Evolutionary conservation across 805 yeast species (phyloP).

Genomic region (Limtongia smithiae): DNA sequence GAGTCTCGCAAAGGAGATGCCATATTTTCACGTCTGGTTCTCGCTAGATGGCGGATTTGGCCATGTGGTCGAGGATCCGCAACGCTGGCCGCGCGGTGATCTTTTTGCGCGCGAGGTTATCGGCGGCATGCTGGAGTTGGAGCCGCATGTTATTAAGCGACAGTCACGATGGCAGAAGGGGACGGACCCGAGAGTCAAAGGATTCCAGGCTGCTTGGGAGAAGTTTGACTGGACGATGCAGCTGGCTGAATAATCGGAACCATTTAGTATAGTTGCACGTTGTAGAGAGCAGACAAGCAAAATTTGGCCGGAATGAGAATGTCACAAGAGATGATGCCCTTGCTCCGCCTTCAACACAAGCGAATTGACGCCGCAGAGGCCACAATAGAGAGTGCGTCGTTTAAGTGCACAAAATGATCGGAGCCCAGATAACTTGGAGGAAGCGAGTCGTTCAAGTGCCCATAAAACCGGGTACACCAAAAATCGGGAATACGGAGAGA

Average conservation of each 20-base stretch:
- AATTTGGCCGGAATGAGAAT: too few relatives aligned
- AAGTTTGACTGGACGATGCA: slow-evolving; percentile 38
- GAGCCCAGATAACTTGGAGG: too few relatives aligned
- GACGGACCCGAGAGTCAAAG: slow-evolving; percentile 35
- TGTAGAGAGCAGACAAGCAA: neutral
- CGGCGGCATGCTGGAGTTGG: slow-evolving; percentile 46
- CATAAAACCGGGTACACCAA: too few relatives aligned
- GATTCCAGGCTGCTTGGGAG: slow-evolving; percentile 39
- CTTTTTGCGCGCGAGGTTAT: slow-evolving; percentile 46
- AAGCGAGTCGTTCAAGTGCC: too few relatives aligned
- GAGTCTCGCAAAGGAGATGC: slow-evolving; percentile 47
- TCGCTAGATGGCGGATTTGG: slow-evolving; percentile 48
- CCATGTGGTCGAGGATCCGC: slow-evolving; percentile 46
- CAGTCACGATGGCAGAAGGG: slow-evolving; percentile 35
- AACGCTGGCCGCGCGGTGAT: slow-evolving; percentile 48
- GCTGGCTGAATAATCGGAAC: neutral
- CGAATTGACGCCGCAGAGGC: too few relatives aligned
- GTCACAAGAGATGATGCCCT: too few relatives aligned
- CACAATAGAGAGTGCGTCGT: too few relatives aligned
- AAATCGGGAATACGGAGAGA: too few relatives aligned
- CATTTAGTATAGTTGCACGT: neutral
- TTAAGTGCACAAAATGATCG: too few relatives aligned
- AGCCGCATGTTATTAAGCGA: slow-evolving; percentile 39
- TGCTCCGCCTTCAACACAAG: too few relatives aligned
- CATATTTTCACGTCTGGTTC: slow-evolving; percentile 52